Conservation (phyloP, 2,329 filamentous ascomycete species). For the Fusarium sp. region DNA sequence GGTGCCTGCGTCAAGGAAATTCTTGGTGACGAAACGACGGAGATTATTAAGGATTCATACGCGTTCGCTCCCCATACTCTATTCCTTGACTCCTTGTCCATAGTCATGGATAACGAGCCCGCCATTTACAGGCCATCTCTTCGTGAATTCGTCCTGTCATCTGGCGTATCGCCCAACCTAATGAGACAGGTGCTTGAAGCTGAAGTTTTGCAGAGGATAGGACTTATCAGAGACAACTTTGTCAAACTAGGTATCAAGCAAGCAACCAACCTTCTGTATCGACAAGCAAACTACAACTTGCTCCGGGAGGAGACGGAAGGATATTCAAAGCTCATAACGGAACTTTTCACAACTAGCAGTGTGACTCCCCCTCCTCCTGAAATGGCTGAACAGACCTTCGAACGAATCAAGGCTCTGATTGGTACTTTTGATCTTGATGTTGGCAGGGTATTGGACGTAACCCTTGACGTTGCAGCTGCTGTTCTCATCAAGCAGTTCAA, state of each 20-base stretch:
- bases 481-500: slow-evolving; percentile 91
- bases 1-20: slow-evolving; percentile 81
- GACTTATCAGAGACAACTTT: slow-evolving; percentile 88
- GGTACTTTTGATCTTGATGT: slow-evolving; percentile 98
- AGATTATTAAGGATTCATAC: slow-evolving; percentile 63
- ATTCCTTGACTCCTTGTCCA: slow-evolving; percentile 86
- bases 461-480: slow-evolving; percentile 93
- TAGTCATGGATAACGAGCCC: slow-evolving; percentile 79
- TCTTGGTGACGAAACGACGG: slow-evolving; percentile 67
- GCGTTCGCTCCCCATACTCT: slow-evolving; percentile 74
- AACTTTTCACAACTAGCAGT: slow-evolving; percentile 90
- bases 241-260: slow-evolving; percentile 85
- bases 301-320: slow-evolving; percentile 96
- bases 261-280: slow-evolving; percentile 92
- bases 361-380: slow-evolving; percentile 79
- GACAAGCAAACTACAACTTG: slow-evolving; percentile 96
- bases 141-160: slow-evolving; percentile 76
- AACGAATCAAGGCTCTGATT: slow-evolving; percentile 92
- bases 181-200: slow-evolving; percentile 89
- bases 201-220: slow-evolving; percentile 78
- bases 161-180: slow-evolving; percentile 75
- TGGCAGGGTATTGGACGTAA: slow-evolving; percentile 92
- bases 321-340: slow-evolving; percentile 94
- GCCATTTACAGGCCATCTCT: slow-evolving; percentile 63
- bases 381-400: slow-evolving; percentile 86